These are phyloP conservation scores for Colletotrichum siamense DNA, from an alignment of 2,329 filamentous ascomycete genomes.

Conservation along the genomic window DNA sequence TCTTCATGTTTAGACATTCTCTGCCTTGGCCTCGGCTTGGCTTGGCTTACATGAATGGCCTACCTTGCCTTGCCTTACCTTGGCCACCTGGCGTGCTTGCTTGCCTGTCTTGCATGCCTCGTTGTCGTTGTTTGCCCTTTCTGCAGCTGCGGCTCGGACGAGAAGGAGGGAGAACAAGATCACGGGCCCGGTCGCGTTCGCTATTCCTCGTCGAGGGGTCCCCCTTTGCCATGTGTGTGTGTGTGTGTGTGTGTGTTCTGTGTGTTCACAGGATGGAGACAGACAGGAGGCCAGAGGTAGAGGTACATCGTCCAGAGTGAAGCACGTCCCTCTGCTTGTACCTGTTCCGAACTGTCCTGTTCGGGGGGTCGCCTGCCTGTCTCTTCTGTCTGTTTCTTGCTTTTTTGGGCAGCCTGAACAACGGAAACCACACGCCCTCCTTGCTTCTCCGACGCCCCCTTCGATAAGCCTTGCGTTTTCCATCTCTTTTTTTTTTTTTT, in stretches of 20 bases:
- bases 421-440: neutral
- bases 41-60: neutral
- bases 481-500: neutral
- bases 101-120: neutral
- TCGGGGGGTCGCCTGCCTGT: neutral
- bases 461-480: neutral
- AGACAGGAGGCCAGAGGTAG: neutral
- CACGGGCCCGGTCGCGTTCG: neutral
- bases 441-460: neutral
- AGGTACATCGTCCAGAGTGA: neutral
- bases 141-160: neutral
- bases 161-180: neutral
- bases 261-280: neutral
- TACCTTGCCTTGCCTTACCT: neutral
- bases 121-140: neutral
- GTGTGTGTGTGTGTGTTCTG: too few relatives aligned
- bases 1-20: neutral
- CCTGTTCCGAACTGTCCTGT: neutral
- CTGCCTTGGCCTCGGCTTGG: neutral
- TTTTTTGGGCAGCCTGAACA: neutral
- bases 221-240: neutral
- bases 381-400: neutral
- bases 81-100: neutral
- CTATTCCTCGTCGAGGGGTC: neutral
- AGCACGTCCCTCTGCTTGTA: conserved; percentile 13